Evolutionary conservation across 441 rosid genomes (phyloP), one percentile per base, ranked within the genome.

Genomic region (Eugenia klotzschiana): DNA sequence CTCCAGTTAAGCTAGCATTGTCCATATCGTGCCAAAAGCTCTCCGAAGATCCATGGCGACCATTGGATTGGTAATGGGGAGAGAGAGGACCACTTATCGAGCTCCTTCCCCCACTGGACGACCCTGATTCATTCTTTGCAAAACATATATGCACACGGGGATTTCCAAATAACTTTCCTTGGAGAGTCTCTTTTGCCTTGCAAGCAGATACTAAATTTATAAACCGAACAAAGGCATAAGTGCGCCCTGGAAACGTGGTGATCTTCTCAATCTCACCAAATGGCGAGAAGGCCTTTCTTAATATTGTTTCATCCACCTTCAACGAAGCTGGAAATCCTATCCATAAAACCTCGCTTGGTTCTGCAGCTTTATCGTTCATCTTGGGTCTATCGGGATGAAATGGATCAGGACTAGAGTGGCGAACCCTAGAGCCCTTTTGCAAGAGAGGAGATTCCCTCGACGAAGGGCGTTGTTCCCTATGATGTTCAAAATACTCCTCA

Each of bases 111-210:
- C 90, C 87, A 85, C 80, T 90, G 64, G 96, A 92, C 43, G 94
- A 87, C 46, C 96, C 94, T 37, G 91, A 87, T 51, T 96, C 98
- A 85, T 90, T 94, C 93, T 89, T 95, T 29, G 98, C 97, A 80
- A 93, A 96, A 91, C 97, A 95, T 86, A 96, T 95, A 87, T 94
- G 98, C 55, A 96, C 99, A 51, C 97, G 98, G 33, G 98, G 98
- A 88, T 96, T 94, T 79, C 96, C 98, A 84, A 96, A 94, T 85
- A 96, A 83, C 86, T 95, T 95, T 53, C 98, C 99, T 88, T 96
- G 97, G 84, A 96, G 97, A 85, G 95, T 91, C 87, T 96, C 98
- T 91, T 95, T 96, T 41, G 99, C 98, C 90, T 91, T 88, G 90
- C 90, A 93, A 83, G 99, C 98, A 81, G 98, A 90, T 37, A 82